Conservation (phyloP, 176 grass and related monocot species). For the Bolboschoenus planiculmis region DNA sequence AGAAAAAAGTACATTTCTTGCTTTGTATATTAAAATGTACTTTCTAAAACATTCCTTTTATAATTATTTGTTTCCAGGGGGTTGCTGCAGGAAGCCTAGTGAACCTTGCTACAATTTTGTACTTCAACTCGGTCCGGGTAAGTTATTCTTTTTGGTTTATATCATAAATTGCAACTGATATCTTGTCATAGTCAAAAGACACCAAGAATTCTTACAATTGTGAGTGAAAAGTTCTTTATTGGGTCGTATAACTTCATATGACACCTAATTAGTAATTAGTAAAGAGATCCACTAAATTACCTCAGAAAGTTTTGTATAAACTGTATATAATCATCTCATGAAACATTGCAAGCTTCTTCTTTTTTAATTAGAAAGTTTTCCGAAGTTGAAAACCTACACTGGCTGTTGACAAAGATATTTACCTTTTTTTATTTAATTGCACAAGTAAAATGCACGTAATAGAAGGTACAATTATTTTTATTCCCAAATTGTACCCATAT, state of each 20-base stretch:
- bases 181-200: neutral
- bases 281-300: neutral
- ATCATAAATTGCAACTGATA: neutral
- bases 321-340: neutral
- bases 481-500: neutral
- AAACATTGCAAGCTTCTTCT: neutral
- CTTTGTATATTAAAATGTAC: neutral
- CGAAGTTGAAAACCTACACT: neutral
- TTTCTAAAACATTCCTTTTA: slow-evolving; percentile 23
- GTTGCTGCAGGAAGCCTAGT: slow-evolving; percentile 81
- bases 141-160: slow-evolving; percentile 17
- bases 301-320: neutral
- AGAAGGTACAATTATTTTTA: neutral
- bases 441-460: no score
- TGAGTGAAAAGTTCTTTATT: neutral
- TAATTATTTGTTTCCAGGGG: slow-evolving; percentile 38
- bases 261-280: neutral
- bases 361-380: neutral
- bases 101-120: slow-evolving; percentile 76
- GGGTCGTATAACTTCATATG: neutral
- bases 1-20: neutral
- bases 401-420: neutral
- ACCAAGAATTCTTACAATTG: neutral
- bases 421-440: neutral
- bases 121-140: slow-evolving; percentile 84